Base-by-base conservation (phyloP, 148 eudicot species). In the Rhododendron ferrugineum region DNA sequence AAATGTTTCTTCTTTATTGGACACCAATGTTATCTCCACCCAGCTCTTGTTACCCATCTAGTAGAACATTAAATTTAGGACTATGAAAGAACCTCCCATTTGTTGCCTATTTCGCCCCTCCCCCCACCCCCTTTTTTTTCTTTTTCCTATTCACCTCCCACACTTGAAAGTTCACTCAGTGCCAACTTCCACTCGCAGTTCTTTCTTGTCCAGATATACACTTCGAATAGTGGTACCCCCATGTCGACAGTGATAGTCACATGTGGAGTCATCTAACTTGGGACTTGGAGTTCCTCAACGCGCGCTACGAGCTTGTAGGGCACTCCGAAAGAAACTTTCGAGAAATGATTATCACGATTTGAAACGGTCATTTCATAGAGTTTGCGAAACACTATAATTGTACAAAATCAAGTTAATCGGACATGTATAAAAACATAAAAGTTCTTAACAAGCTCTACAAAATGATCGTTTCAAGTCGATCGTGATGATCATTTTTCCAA, bases 1-100 rank as follows among this genome's bases (percentile, higher is more conserved):
- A 83, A n/a, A 56, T 75, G 90, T 85, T 89, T 76, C 86, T 68
- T 84, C 90, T 90, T 88, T 88, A 83, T 50, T 84, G 85, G 89
- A 81, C 91, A 88, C 81, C 70, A 83, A 88, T 70, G 75, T 81
- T 44, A 84, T 42, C 49, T 82, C 87, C 85, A 79, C 83, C 86
- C 84, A 86, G 83, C 76, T 83, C 44, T 87, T 86, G 90, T 58
- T 74, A 70, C 90, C 90, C 86, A 88, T 86, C 79, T 72, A 62
- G 80, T 79, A 26, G 74, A 82, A 88, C 91, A 85, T 74, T 75
- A 58, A 8, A 58, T 20, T 20, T 58, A 36, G 60, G 83, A 86
- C 87, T 73, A 22, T 16, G 54, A 80, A 85, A 83, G 76, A 84
- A 47, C 80, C 88, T 70, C 86, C 72, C 86, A 84, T 84, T 79